Conservation (phyloP, 2,329 filamentous ascomycete genomes). For the Pseudogymnoascus sp. region DNA sequence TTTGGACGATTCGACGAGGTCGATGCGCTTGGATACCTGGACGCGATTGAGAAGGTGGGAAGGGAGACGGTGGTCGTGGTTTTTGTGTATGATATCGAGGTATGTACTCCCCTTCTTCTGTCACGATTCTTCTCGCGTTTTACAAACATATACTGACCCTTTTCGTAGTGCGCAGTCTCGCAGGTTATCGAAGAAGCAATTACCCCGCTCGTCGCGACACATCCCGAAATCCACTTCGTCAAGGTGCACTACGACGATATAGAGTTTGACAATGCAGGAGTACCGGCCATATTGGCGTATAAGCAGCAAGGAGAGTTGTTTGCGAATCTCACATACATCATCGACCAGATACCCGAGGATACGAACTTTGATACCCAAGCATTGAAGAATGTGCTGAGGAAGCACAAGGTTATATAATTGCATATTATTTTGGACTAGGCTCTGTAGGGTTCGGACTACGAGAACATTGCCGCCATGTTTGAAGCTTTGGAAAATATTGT, state of each 20-base stretch:
- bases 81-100: slow-evolving; percentile 82
- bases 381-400: slow-evolving; percentile 43
- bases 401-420: slow-evolving; percentile 41
- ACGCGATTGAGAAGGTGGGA: slow-evolving; percentile 85
- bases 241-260: slow-evolving; percentile 87
- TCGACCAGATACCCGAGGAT: slow-evolving; percentile 72
- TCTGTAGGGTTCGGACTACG: not conserved
- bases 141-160: slow-evolving; percentile 20
- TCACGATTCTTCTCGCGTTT: not conserved
- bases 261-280: slow-evolving; percentile 81
- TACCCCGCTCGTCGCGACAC: slow-evolving; percentile 59
- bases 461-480: not conserved
- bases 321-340: slow-evolving; percentile 76
- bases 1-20: slow-evolving; percentile 77
- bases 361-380: slow-evolving; percentile 48
- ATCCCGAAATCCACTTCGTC: slow-evolving; percentile 73
- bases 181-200: slow-evolving; percentile 71
- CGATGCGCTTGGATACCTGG: slow-evolving; percentile 86
- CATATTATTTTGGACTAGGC: not conserved
- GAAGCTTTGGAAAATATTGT: not conserved
- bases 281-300: slow-evolving; percentile 85
- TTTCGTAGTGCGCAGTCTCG: slow-evolving; percentile 64
- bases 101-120: slow-evolving; percentile 37
- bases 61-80: slow-evolving; percentile 80
- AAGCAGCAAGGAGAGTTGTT: slow-evolving; percentile 80